Evolutionary conservation across 2,329 filamentous ascomycete genomes (phyloP), one percentile per base, ranked within the genome.

Genomic region (Mariannaea sp.): DNA sequence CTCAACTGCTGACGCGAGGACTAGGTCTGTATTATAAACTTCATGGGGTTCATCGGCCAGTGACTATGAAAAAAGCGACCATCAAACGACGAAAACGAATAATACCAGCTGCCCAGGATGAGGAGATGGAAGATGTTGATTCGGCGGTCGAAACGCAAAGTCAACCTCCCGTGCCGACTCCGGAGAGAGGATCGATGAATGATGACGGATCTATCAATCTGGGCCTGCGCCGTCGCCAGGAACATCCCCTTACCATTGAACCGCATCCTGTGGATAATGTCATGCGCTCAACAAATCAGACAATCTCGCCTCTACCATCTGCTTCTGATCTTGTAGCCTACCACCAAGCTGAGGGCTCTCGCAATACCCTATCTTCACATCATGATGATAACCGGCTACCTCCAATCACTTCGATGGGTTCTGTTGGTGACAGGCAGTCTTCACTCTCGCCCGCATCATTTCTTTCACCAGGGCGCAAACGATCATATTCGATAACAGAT

Each of bases 31-130:
- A 99, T 72, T 92, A 95, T 76, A 97, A 97, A 73, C 84, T 99
- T 3, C 94, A 99, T 70, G 92, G 92, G 49, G 86, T 92, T 24
- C 93, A 97, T 72, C 84, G 94, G 35, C 94, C 94, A 0, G 90
- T 94, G 5, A 91, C 91, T n/a, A 97, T 99, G 94, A 99, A 97
- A 74, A 97, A 97, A 72, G 89, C 91, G 3, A 89, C 96, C 20
- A 99, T 99, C 71, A 97, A 99, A 74, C 85, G 94, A 57, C 83
- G 94, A 56, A 97, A 97, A 79, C 87, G 94, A 53, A 92, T 97
- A 5, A 92, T 97, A 36, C 92, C 93, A 14, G 91, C 89, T 14
- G 77, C 84, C 20, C 76, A 81, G 42, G 80, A 77, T 64, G 75
- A 76, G 26, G 73, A 79, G 42, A 70, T 75, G 39, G 75, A 79